Conservation (phyloP, 2,329 filamentous ascomycete genomes). For the Penicillium sumatraense region DNA sequence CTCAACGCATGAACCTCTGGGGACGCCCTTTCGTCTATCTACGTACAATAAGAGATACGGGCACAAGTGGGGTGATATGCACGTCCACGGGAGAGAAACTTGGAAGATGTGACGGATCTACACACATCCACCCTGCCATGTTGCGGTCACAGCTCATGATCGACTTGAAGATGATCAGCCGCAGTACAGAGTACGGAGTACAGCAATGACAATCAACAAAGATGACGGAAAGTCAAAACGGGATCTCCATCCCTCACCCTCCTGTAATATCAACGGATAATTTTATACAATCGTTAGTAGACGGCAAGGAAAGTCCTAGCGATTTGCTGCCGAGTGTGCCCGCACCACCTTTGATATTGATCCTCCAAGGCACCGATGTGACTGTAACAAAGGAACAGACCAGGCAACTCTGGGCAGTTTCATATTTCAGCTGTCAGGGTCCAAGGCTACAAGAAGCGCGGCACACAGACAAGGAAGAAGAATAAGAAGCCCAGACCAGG, state of each 20-base stretch:
- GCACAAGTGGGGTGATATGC: neutral
- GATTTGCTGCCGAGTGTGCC: neutral
- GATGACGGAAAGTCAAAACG: neutral
- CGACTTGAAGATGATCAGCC: neutral
- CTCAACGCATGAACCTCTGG: neutral
- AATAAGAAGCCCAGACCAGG: constrained; percentile 1
- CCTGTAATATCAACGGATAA: neutral
- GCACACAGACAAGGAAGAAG: neutral
- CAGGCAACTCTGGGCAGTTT: constrained; percentile 1
- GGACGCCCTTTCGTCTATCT: neutral
- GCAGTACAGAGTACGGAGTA: neutral
- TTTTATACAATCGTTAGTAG: too few species aligned
- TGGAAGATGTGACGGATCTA: constrained; percentile 2
- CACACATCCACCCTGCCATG: neutral
- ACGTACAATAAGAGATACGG: neutral
- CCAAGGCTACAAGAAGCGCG: constrained; percentile 1
- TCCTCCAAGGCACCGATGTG: neutral
- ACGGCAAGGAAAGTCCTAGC: neutral
- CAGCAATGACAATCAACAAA: neutral
- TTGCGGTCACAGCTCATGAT: constrained; percentile 1
- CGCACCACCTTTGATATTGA: neutral
- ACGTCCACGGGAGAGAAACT: constrained; percentile 2
- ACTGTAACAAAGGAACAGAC: neutral
- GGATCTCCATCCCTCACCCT: neutral
- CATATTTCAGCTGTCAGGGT: neutral